Conservation (phyloP, 768 basidiomycete genomes). For the Lentinula guzmanii region DNA sequence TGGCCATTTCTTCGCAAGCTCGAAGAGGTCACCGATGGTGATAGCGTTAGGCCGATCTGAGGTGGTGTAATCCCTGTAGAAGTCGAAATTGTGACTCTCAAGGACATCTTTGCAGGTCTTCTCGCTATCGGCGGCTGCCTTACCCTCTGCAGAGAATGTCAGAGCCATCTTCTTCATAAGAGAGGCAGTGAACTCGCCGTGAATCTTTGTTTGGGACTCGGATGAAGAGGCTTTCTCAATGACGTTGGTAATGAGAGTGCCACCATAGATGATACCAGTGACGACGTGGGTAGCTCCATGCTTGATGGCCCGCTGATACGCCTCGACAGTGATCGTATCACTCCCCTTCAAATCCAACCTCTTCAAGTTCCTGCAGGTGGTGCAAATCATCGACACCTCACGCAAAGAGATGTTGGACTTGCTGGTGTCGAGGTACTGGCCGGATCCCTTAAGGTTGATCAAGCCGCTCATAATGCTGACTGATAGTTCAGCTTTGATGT, state of each 20-base stretch:
- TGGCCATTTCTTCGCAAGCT: slow-evolving; percentile 7
- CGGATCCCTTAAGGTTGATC: too few relatives aligned
- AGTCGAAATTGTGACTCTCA: slow-evolving; percentile 4
- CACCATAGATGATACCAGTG: slow-evolving; percentile 12
- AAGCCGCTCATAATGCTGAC: too few relatives aligned
- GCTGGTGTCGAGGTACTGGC: too few relatives aligned
- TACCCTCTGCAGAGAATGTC: slow-evolving; percentile 7
- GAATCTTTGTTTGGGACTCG: not conserved
- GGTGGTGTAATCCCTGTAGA: not conserved
- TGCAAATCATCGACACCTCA: too few relatives aligned
- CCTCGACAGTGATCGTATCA: not conserved
- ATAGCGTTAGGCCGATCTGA: slow-evolving; percentile 4
- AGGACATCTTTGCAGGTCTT: slow-evolving; percentile 8
- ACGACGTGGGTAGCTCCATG: slow-evolving; percentile 12
- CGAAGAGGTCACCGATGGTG: slow-evolving; percentile 8
- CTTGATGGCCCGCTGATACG: not conserved
- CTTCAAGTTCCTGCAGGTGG: too few relatives aligned
- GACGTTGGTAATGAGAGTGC: slow-evolving; percentile 9
- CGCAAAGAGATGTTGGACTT: too few relatives aligned
- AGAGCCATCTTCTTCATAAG: slow-evolving; percentile 8
- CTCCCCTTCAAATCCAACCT: not conserved
- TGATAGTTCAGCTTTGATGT: too few relatives aligned
- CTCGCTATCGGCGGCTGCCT: slow-evolving; percentile 5
- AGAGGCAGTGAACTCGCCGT: not conserved
- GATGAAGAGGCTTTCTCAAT: not conserved